phyloP scores from a whole-genome alignment of 768 basidiomycete species.

The Neoboletus magnificus region DNA sequence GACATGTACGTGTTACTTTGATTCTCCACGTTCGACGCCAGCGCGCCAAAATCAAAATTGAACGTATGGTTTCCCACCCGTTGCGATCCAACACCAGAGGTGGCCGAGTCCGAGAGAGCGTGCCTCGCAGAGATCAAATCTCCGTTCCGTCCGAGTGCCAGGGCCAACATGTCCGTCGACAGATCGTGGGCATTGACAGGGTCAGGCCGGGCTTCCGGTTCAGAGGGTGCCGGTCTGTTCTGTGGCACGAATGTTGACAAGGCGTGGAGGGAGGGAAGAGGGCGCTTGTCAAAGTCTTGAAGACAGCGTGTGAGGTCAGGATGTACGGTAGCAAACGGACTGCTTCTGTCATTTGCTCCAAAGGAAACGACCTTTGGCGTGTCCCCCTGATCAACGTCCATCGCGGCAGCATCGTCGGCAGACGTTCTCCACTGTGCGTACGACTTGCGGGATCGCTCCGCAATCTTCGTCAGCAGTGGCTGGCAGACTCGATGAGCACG shows the following conservation, averaged over 20 bases:
- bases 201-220: slow-evolving; percentile 21
- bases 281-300: slow-evolving; percentile 19
- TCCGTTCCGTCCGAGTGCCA: slow-evolving; percentile 30
- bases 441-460: slow-evolving; percentile 47
- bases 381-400: slow-evolving; percentile 27
- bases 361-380: background rate
- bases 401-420: slow-evolving; percentile 13
- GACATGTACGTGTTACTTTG: slow-evolving; percentile 61
- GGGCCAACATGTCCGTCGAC: slow-evolving; percentile 32
- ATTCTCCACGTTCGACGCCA: slow-evolving; percentile 52
- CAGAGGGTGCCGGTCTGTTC: slow-evolving; percentile 9
- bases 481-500: slow-evolving; percentile 23
- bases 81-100: slow-evolving; percentile 25
- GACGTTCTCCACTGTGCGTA: slow-evolving; percentile 41
- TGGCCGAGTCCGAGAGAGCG: slow-evolving; percentile 15
- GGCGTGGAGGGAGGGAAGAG: slow-evolving; percentile 18
- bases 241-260: slow-evolving; percentile 25
- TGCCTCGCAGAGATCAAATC: slow-evolving; percentile 21
- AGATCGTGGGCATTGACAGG: slow-evolving; percentile 23
- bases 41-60: slow-evolving; percentile 61
- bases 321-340: slow-evolving; percentile 24
- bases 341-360: background rate
- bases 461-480: slow-evolving; percentile 56
- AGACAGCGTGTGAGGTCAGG: slow-evolving; percentile 24
- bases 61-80: slow-evolving; percentile 53